Base-by-base conservation (phyloP, 2,329 filamentous ascomycete species). In the Bimuria novae-zelandiae region DNA sequence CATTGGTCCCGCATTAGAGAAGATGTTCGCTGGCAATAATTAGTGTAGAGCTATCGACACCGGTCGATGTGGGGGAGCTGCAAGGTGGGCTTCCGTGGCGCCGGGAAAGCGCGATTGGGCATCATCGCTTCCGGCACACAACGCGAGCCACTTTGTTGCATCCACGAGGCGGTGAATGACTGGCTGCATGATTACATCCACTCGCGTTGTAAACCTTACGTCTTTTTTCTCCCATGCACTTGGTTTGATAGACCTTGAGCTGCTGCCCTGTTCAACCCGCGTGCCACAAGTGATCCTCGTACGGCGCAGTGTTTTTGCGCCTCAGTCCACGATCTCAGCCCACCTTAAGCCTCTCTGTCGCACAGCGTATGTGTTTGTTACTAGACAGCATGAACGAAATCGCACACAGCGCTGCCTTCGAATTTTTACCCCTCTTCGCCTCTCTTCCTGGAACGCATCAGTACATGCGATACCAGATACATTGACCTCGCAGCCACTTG, bases 311-410 rank as follows among this genome's bases (percentile, higher is more conserved):
- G 49, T 56, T 56, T 48, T 56, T 55, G 58, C 42, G 59, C 60
- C 51, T 60, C 54, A 51, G 58, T 59, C 48, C 60, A 48, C 58
- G 59, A 53, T 60, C 55, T 60, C 58, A 55, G 53, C 52, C 54
- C 54, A 62, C 59, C 51, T 55, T 63, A 56, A 64, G 62, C 65
- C 64, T 65, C 54, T 68, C 55, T 39, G 63, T 71, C 46, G 58
- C 67, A 74, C 71, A 63, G 62, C 65, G 58, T 63, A 61, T 62
- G 55, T 63, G 59, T 54, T 55, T 61, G 51, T 48, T 53, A 42
- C 55, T 59, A 48, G 46, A 54, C 53, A 54, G 67, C 63, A 74
- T 74, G 71, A 70, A 68, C 55, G 60, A 60, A 65, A 66, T 68
- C 62, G 63, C 61, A 67, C 64, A 60, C 57, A 69, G 69, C 65